Conservation (phyloP, 192 early-diverging fungal species). For the Backusella circina region DNA sequence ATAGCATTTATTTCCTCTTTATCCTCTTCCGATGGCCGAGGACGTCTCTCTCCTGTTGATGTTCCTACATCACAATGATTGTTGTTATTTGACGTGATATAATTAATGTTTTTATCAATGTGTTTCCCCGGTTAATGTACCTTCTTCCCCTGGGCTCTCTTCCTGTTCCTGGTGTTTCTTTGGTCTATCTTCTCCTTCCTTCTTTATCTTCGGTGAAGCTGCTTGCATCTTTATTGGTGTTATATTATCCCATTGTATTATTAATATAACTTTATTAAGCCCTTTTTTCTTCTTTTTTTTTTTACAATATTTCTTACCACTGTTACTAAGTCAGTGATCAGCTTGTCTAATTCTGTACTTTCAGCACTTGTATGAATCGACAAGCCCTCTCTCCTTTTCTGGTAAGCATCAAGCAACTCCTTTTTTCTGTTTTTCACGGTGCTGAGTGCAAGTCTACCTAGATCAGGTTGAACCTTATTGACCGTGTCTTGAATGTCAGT, state of each 20-base stretch:
- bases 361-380: neutral
- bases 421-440: conserved; percentile 5
- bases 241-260: neutral
- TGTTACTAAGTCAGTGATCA: neutral
- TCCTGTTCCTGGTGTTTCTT: neutral
- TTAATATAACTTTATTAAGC: neutral
- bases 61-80: neutral
- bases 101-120: neutral
- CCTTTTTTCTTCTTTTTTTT: neutral
- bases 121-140: neutral
- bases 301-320: neutral
- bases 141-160: neutral
- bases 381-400: neutral
- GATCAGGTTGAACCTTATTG: neutral
- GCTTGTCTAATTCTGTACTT: neutral
- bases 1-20: neutral
- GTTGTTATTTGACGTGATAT: neutral
- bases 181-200: neutral
- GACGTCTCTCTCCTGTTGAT: neutral
- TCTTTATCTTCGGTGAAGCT: neutral
- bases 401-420: neutral
- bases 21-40: neutral
- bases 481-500: conserved; percentile 1
- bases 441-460: neutral
- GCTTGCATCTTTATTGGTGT: neutral